Evolutionary conservation across 495 filamentous ascomycete genomes (phyloP).

Genomic region (Talaromyces proteolyticus): DNA sequence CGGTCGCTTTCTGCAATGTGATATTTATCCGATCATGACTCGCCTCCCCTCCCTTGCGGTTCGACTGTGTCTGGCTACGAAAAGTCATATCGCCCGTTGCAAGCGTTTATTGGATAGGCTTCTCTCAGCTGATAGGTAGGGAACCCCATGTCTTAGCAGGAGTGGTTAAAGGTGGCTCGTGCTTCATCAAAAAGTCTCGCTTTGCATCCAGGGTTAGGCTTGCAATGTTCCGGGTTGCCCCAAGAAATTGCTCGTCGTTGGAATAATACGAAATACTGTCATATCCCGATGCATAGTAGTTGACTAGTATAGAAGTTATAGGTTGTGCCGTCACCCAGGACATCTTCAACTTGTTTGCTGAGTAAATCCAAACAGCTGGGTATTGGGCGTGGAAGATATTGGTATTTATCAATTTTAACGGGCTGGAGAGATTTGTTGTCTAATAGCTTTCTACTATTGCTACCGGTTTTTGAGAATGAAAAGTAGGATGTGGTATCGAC

Average conservation of each 20-base stretch:
- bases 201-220: constrained; percentile 61
- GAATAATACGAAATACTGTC: constrained; percentile 72
- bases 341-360: constrained; percentile 46
- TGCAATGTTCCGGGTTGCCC: constrained; percentile 59
- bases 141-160: constrained; percentile 12
- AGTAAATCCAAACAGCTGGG: constrained; percentile 59
- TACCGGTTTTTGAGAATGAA: constrained; percentile 10
- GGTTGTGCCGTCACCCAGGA: constrained; percentile 39
- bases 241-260: constrained; percentile 72
- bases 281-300: constrained; percentile 65
- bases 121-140: constrained; percentile 5
- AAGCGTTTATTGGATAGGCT: constrained; percentile 53
- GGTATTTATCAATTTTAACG: constrained; percentile 42
- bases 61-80: constrained; percentile 63
- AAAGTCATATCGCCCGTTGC: constrained; percentile 65
- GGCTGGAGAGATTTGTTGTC: constrained; percentile 37
- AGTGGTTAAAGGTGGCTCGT: constrained; percentile 42
- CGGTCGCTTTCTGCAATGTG: constrained; percentile 61
- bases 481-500: constrained; percentile 54
- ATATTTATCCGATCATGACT: constrained; percentile 66
- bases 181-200: constrained; percentile 67
- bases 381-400: constrained; percentile 55
- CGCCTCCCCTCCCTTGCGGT: constrained; percentile 51
- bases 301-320: constrained; percentile 75
- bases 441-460: constrained; percentile 30